These are phyloP conservation scores for Fabrea salina DNA, from an alignment of 169 alveolate species.

Conservation along the genomic window DNA sequence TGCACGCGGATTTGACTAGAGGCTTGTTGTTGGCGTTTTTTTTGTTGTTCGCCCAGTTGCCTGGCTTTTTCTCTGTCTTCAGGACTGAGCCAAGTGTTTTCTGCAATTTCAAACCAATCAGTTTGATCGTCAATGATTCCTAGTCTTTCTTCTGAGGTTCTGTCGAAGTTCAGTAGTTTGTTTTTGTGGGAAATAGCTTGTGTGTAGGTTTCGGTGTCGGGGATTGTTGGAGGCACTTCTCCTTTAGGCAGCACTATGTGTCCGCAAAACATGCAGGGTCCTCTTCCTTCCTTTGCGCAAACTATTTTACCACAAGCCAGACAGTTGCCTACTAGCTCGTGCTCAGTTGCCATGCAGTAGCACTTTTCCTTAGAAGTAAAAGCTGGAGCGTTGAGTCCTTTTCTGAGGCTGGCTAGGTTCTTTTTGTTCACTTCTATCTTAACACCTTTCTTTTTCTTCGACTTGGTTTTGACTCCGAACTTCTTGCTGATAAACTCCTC, in stretches of 20 bases:
- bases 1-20: background rate
- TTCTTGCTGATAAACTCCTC: constrained; percentile 32
- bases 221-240: constrained; percentile 36
- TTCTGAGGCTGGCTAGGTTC: constrained; percentile 36
- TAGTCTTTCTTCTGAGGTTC: constrained; percentile 55
- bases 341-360: constrained; percentile 72
- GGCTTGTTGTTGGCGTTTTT: constrained; percentile 2
- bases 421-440: constrained; percentile 38
- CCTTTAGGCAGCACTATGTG: constrained; percentile 59
- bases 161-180: constrained; percentile 70
- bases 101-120: constrained; percentile 85
- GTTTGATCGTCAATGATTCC: constrained; percentile 73
- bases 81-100: constrained; percentile 72
- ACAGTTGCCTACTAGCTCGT: constrained; percentile 78
- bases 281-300: constrained; percentile 80
- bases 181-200: constrained; percentile 74
- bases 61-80: constrained; percentile 41
- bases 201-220: constrained; percentile 49
- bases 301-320: constrained; percentile 77
- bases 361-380: constrained; percentile 64
- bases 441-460: constrained; percentile 41
- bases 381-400: constrained; percentile 45
- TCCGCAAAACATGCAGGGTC: constrained; percentile 83
- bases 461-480: background rate
- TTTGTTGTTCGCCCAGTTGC: background rate